phyloP scores from a whole-genome alignment of 2,329 filamentous ascomycete genomes.

The Diaporthe citri region DNA sequence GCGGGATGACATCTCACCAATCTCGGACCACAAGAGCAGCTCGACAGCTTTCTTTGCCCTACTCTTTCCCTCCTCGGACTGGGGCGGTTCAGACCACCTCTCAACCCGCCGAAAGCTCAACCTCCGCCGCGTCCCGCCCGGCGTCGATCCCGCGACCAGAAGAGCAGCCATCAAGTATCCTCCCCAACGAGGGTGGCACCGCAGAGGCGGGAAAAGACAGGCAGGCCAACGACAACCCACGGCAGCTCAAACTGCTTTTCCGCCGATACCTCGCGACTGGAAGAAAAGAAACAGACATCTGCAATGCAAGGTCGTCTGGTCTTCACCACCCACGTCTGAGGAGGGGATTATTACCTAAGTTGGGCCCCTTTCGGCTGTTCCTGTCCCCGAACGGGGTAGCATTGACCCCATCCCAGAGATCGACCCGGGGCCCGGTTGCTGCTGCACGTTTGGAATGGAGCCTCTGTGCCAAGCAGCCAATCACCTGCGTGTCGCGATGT shows the following conservation, averaged over 20 bases:
- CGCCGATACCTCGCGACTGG: not conserved
- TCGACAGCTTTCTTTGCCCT: not conserved
- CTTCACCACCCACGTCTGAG: not conserved
- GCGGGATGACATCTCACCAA: not conserved
- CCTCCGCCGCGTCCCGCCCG: constrained; percentile 23
- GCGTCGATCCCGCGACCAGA: constrained; percentile 22
- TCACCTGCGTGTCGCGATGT: constrained; percentile 20
- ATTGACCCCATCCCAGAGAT: constrained; percentile 12
- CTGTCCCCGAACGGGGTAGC: constrained; percentile 23
- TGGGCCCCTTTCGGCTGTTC: not conserved
- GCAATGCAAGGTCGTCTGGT: not conserved
- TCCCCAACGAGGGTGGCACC: not conserved
- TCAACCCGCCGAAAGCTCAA: constrained; percentile 24
- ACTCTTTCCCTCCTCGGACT: not conserved
- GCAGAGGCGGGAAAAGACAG: not conserved
- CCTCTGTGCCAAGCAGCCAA: constrained; percentile 19
- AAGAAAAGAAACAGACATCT: not conserved
- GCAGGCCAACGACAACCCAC: not conserved
- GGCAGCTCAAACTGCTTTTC: constrained; percentile 23
- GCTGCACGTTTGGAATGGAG: constrained; percentile 25
- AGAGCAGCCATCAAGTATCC: not conserved
- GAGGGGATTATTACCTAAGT: constrained; percentile 11
- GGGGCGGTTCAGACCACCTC: constrained; percentile 10
- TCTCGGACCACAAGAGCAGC: constrained; percentile 24
- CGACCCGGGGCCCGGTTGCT: not conserved